phyloP scores from a whole-genome alignment of 2,329 filamentous ascomycete genomes.

The Talaromyces pinophilus region DNA sequence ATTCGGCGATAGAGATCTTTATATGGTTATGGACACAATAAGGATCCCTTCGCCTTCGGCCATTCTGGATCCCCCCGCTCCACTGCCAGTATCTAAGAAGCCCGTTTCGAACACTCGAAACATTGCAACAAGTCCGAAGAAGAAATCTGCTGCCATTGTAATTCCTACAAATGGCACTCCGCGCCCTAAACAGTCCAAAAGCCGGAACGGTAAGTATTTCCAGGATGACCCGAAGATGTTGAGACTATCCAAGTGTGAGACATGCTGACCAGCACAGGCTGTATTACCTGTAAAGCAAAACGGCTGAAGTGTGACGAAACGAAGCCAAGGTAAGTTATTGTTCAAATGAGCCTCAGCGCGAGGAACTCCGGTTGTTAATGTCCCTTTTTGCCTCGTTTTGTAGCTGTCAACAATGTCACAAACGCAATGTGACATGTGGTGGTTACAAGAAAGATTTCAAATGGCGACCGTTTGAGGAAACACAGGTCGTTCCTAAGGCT shows the following conservation, averaged over 20 bases:
- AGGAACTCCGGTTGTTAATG: not conserved
- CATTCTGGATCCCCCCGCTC: conserved; percentile 46
- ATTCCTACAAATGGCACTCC: conserved; percentile 15
- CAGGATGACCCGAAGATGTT: conserved; percentile 10
- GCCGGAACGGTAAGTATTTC: conserved; percentile 65
- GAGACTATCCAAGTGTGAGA: conserved; percentile 11
- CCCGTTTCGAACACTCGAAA: conserved; percentile 27
- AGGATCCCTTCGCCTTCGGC: conserved; percentile 62
- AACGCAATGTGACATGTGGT: conserved; percentile 65
- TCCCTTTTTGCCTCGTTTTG: not conserved
- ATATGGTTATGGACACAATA: conserved; percentile 57
- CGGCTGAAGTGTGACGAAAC: conserved; percentile 73
- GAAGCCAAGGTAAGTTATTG: conserved; percentile 51
- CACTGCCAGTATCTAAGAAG: conserved; percentile 29
- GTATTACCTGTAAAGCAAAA: conserved; percentile 72
- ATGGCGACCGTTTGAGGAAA: conserved; percentile 70
- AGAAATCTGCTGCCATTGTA: conserved; percentile 20
- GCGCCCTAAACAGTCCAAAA: conserved; percentile 73
- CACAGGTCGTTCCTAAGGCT: conserved; percentile 49
- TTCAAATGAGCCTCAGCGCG: not conserved
- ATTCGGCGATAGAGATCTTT: conserved; percentile 14
- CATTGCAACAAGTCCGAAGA: conserved; percentile 28
- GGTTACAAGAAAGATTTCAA: conserved; percentile 77
- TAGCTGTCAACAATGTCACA: conserved; percentile 65
- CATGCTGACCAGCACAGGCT: conserved; percentile 53